Conservation (phyloP, 768 basidiomycete species). For the Naematelia encephala region DNA sequence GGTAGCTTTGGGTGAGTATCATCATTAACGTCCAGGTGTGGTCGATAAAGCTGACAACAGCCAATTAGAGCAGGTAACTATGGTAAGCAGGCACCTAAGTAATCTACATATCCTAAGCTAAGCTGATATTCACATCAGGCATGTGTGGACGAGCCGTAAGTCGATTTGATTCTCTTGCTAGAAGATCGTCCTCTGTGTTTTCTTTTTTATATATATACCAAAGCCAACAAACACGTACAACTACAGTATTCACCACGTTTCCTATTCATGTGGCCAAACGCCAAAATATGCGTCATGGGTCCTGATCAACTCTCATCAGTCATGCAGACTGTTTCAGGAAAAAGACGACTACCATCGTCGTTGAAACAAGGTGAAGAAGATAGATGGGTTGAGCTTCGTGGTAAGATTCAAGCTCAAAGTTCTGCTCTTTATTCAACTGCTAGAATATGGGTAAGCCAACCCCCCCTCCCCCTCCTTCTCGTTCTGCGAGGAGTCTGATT, state of each 20-base stretch:
- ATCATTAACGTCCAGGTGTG: constrained; percentile 5
- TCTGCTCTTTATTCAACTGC: constrained; percentile 83
- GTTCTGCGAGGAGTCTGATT: constrained; percentile 3
- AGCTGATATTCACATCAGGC: constrained; percentile 55
- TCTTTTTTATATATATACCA: neutral
- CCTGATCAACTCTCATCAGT: constrained; percentile 88
- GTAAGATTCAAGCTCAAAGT: constrained; percentile 83
- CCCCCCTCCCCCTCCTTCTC: neutral
- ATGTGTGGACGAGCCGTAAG: constrained; percentile 90
- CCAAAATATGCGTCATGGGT: constrained; percentile 93
- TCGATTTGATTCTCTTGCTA: too few species aligned
- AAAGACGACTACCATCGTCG: constrained; percentile 35
- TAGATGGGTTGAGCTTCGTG: constrained; percentile 56
- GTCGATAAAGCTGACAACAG: neutral
- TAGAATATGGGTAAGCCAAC: constrained; percentile 66
- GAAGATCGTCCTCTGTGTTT: too few species aligned
- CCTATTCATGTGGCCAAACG: constrained; percentile 99
- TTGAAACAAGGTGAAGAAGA: constrained; percentile 12
- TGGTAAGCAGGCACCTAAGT: constrained; percentile 55
- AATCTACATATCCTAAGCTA: neutral
- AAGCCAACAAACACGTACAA: neutral
- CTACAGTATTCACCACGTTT: constrained; percentile 89
- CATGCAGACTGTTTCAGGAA: constrained; percentile 86
- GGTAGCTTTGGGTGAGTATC: constrained; percentile 88
- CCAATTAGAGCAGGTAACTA: constrained; percentile 73